Evolutionary conservation across 768 basidiomycete genomes (phyloP).

Genomic region (Inosperma sp.): DNA sequence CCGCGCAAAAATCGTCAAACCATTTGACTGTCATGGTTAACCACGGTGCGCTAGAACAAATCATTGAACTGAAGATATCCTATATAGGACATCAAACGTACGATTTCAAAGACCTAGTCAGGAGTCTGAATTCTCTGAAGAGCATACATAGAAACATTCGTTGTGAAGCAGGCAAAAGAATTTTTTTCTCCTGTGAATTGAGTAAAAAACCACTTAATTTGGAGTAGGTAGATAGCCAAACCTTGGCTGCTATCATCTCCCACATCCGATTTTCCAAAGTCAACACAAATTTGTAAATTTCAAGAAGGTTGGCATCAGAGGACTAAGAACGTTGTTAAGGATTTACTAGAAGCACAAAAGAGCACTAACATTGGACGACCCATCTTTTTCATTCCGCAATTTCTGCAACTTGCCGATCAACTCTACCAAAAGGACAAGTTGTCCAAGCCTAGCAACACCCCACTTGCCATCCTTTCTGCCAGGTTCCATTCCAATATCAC

Average conservation of each 20-base stretch:
- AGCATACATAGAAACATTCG: constrained; percentile 56
- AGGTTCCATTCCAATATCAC: constrained; percentile 35
- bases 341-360: neutral
- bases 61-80: neutral
- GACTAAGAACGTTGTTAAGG: constrained; percentile 16
- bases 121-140: constrained; percentile 58
- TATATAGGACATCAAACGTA: constrained; percentile 31
- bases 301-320: constrained; percentile 27
- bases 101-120: constrained; percentile 62
- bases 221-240: constrained; percentile 19
- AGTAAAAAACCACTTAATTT: neutral
- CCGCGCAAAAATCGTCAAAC: constrained; percentile 36
- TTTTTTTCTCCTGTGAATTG: constrained; percentile 48
- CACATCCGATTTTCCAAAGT: constrained; percentile 55
- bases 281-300: constrained; percentile 44
- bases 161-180: constrained; percentile 50
- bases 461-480: constrained; percentile 27
- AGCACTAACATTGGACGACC: constrained; percentile 29
- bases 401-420: constrained; percentile 49
- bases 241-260: constrained; percentile 55
- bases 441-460: constrained; percentile 55
- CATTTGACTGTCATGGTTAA: constrained; percentile 41
- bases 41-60: constrained; percentile 42
- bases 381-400: constrained; percentile 40
- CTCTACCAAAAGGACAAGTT: constrained; percentile 58